A percentile compares a stretch with the other conserved stretches of the same genome.
These are phyloP conservation scores for Euphorbia celastroides DNA, from an alignment of 441 rosid genomes.

Conservation along the genomic window DNA sequence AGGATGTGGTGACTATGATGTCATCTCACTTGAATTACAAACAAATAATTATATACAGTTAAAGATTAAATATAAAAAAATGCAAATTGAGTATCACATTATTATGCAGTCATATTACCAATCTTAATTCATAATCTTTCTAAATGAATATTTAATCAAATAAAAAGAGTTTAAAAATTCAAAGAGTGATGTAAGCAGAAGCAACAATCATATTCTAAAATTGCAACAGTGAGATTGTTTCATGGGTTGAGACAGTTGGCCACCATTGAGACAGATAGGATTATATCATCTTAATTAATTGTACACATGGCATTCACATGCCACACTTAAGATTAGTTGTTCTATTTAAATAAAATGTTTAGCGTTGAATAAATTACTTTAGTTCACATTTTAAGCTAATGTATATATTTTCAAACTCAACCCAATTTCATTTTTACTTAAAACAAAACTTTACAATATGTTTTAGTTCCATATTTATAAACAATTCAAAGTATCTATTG, in stretches of 20 bases:
- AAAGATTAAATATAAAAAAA: neutral
- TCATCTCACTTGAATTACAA: constrained; percentile 26
- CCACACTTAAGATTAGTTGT: neutral
- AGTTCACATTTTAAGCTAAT: too few relatives aligned
- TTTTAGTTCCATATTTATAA: too few relatives aligned
- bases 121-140: constrained; percentile 4
- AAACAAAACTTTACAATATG: too few relatives aligned
- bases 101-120: constrained; percentile 6
- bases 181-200: neutral
- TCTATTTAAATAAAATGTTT: too few relatives aligned
- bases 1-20: constrained; percentile 15
- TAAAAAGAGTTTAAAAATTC: neutral
- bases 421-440: too few relatives aligned
- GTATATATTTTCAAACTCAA: too few relatives aligned
- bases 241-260: constrained; percentile 32
- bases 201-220: too few relatives aligned
- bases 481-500: too few relatives aligned
- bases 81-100: constrained; percentile 12
- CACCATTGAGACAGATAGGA: constrained; percentile 2
- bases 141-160: neutral
- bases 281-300: neutral
- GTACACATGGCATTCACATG: constrained; percentile 22
- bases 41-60: constrained; percentile 1
- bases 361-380: too few relatives aligned
- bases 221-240: too few relatives aligned